These are phyloP conservation scores for Saccharomycopsis crataegensis DNA, from an alignment of 1,139 yeast species.

Conservation along the genomic window DNA sequence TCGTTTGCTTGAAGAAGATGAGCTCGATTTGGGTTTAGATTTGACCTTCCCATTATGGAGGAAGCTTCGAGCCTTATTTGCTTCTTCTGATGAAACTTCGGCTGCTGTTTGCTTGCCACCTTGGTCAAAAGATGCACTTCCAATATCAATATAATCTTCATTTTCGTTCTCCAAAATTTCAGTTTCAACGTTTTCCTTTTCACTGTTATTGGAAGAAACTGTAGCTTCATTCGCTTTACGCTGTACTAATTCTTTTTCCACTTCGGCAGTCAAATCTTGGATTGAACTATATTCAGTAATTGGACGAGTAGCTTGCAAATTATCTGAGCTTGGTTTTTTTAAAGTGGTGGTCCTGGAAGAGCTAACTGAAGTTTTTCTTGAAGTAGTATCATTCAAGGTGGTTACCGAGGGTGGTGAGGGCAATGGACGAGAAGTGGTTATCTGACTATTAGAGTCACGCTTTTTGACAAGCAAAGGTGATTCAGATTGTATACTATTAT, in stretches of 20 bases:
- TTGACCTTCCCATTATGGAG: background rate
- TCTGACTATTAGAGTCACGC: background rate
- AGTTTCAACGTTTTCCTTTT: background rate
- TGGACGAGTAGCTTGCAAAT: background rate
- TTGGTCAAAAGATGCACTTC: background rate
- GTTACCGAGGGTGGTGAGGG: conserved; percentile 9
- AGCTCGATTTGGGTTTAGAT: background rate
- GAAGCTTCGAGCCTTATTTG: background rate
- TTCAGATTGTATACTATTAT: conserved; percentile 6
- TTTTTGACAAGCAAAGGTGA: conserved; percentile 10
- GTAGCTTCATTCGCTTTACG: background rate
- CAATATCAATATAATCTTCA: conserved; percentile 2
- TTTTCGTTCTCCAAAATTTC: background rate
- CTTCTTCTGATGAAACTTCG: background rate
- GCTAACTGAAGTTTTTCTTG: background rate
- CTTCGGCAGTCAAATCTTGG: conserved; percentile 13
- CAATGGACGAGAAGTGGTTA: conserved; percentile 1
- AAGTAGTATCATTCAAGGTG: background rate
- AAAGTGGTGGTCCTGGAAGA: no score
- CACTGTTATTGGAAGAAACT: background rate
- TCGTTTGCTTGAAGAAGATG: background rate
- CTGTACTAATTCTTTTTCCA: conserved; percentile 5
- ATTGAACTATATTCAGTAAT: background rate
- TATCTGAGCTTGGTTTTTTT: no score
- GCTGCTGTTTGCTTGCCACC: background rate